Evolutionary conservation across 495 filamentous ascomycete species (phyloP).

Genomic region (Daldinia loculata): DNA sequence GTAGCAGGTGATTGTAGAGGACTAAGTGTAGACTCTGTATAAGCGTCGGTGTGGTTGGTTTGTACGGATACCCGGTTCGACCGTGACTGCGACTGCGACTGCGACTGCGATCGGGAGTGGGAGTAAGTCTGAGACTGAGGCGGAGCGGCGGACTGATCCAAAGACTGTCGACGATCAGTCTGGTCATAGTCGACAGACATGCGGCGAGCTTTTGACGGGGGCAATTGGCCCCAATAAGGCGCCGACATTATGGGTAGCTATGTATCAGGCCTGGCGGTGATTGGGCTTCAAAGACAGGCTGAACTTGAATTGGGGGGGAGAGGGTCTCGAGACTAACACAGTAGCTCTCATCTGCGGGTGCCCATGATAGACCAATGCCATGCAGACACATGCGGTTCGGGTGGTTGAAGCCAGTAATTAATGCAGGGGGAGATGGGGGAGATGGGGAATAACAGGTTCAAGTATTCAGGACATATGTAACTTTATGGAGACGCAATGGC

Average conservation of each 20-base stretch:
- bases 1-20: slow-evolving; percentile 60
- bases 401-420: slow-evolving; percentile 36
- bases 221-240: slow-evolving; percentile 54
- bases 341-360: slow-evolving; percentile 47
- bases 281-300: slow-evolving; percentile 46
- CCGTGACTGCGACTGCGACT: slow-evolving; percentile 42
- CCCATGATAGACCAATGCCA: slow-evolving; percentile 55
- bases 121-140: slow-evolving; percentile 32
- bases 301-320: slow-evolving; percentile 36
- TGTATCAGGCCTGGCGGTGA: slow-evolving; percentile 27
- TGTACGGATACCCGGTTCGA: slow-evolving; percentile 55
- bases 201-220: slow-evolving; percentile 53
- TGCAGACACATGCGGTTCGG: slow-evolving; percentile 57
- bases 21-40: slow-evolving; percentile 60
- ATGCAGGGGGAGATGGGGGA: slow-evolving; percentile 38
- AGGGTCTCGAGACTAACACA: slow-evolving; percentile 17
- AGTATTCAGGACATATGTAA: slow-evolving; percentile 1
- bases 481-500: neutral
- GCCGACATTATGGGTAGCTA: slow-evolving; percentile 38
- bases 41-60: slow-evolving; percentile 57
- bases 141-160: slow-evolving; percentile 48
- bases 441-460: slow-evolving; percentile 18
- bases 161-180: slow-evolving; percentile 51
- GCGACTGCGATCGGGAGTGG: slow-evolving; percentile 31
- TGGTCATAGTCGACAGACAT: slow-evolving; percentile 52